These are phyloP conservation scores for Tuber aestivum DNA, from an alignment of 495 filamentous ascomycete species.

Conservation along the genomic window DNA sequence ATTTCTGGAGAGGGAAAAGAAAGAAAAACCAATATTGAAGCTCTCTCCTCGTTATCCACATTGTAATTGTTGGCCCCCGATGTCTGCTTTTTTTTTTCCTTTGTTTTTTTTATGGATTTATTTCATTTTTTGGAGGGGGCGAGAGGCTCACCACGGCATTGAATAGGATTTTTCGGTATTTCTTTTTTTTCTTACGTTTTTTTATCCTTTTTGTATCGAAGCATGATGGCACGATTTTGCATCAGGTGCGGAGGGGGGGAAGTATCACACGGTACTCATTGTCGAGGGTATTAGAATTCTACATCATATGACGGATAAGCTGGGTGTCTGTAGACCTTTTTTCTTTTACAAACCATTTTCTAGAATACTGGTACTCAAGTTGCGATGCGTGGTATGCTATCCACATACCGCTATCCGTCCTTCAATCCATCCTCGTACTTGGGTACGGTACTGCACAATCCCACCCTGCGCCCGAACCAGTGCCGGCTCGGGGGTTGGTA, in stretches of 20 bases:
- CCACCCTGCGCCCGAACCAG: too few species aligned
- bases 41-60: neutral
- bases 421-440: too few species aligned
- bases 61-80: neutral
- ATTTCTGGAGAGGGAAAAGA: slow-evolving; percentile 9
- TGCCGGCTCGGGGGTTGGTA: too few species aligned
- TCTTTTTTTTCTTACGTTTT: neutral
- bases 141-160: neutral
- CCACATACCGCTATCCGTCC: too few species aligned
- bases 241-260: neutral
- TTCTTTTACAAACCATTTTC: neutral
- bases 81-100: neutral
- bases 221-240: neutral
- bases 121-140: neutral
- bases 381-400: too few species aligned
- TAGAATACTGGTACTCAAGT: too few species aligned
- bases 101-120: neutral
- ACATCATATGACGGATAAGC: neutral
- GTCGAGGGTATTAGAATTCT: neutral
- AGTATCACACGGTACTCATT: neutral
- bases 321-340: neutral
- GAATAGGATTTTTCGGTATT: neutral
- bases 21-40: neutral
- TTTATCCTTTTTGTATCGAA: neutral
- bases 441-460: too few species aligned